These are phyloP conservation scores for Fraxinus baroniana DNA, from an alignment of 305 asterid species.

Conservation along the genomic window DNA sequence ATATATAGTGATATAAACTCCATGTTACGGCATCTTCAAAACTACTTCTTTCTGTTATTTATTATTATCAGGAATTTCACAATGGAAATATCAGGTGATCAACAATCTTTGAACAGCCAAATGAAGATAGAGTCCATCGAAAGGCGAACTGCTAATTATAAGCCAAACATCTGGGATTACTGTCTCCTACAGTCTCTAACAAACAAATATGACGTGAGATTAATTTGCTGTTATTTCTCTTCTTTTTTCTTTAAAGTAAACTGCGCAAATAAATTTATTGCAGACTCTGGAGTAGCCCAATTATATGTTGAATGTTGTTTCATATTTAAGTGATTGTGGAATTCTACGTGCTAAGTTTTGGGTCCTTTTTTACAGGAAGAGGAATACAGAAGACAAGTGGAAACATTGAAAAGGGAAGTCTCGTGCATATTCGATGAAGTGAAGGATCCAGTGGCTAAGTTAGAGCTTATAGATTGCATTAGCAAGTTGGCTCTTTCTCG, in stretches of 20 bases:
- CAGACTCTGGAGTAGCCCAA: not conserved
- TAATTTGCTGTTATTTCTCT: not conserved
- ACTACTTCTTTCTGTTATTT: not conserved
- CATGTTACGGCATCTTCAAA: not conserved
- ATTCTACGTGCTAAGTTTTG: not conserved
- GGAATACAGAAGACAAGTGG: slow-evolving; percentile 28
- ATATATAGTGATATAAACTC: not conserved
- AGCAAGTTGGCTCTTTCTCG: slow-evolving; percentile 41
- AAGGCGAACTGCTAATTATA: slow-evolving; percentile 43
- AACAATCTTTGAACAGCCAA: not conserved
- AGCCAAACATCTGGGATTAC: slow-evolving; percentile 55
- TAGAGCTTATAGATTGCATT: slow-evolving; percentile 47
- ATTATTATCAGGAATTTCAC: not conserved
- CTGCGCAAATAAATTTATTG: not conserved
- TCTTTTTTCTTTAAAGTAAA: not conserved
- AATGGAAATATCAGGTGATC: not conserved
- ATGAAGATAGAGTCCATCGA: not conserved
- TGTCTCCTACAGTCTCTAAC: slow-evolving; percentile 35
- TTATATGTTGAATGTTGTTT: not conserved
- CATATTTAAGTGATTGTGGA: not conserved
- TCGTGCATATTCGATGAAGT: slow-evolving; percentile 6
- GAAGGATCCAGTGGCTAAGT: slow-evolving; percentile 30
- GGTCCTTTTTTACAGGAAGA: slow-evolving; percentile 25
- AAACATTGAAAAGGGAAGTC: slow-evolving; percentile 36
- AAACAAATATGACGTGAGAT: slow-evolving; percentile 23